A percentile compares a stretch with the other conserved stretches of the same genome.
These are phyloP conservation scores for Escovopsis weberi DNA, from an alignment of 2,329 filamentous ascomycete species.

Conservation along the genomic window DNA sequence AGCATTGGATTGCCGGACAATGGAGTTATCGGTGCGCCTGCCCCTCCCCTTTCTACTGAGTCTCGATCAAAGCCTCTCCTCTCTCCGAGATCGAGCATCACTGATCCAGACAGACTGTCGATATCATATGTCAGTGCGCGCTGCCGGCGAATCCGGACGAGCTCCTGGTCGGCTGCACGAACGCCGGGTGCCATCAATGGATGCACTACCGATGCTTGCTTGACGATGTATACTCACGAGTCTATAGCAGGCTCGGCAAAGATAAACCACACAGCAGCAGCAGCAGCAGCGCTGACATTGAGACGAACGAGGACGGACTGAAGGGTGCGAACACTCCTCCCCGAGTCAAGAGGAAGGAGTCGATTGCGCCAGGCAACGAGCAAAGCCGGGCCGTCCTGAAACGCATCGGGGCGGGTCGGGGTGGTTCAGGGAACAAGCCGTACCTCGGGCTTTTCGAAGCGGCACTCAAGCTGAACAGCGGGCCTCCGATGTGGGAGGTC, in stretches of 20 bases:
- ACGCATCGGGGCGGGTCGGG: conserved; percentile 14
- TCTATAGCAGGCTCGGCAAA: conserved; percentile 34
- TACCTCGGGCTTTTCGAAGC: conserved; percentile 40
- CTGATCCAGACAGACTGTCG: conserved; percentile 29
- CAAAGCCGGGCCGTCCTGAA: conserved; percentile 20
- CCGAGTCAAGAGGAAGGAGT: too few relatives aligned
- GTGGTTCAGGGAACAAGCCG: conserved; percentile 24
- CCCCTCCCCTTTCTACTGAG: too few relatives aligned
- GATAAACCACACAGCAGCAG: conserved; percentile 33
- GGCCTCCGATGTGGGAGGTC: conserved; percentile 36
- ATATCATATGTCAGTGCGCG: conserved; percentile 42
- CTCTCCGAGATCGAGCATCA: not conserved
- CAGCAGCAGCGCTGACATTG: conserved; percentile 24
- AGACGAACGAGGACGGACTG: conserved; percentile 7
- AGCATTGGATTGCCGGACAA: conserved; percentile 41
- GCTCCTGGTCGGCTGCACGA: conserved; percentile 42
- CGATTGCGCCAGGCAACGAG: not conserved
- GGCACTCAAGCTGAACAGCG: conserved; percentile 30
- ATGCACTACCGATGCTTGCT: conserved; percentile 49
- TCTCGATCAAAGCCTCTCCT: conserved; percentile 10
- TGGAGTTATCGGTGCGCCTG: conserved; percentile 41
- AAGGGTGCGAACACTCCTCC: too few relatives aligned
- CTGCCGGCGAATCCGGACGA: conserved; percentile 48
- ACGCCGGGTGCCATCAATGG: conserved; percentile 41
- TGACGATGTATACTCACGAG: conserved; percentile 35